These are phyloP conservation scores for Exophiala aquamarina DNA, from an alignment of 2,329 filamentous ascomycete species.

Conservation along the genomic window DNA sequence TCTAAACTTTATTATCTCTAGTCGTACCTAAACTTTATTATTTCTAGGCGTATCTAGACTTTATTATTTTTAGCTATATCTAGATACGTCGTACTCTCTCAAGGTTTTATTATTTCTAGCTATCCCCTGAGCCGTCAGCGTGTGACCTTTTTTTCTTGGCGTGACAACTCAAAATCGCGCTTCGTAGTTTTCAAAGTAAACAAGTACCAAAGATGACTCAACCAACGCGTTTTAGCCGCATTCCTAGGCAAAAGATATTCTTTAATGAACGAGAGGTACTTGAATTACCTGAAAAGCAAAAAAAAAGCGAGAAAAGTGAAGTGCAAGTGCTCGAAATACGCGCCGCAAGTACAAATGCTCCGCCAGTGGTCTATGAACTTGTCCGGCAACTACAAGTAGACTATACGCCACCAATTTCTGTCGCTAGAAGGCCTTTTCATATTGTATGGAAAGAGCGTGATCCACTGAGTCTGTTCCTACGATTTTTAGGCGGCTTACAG, in stretches of 20 bases:
- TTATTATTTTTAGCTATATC: too few species aligned
- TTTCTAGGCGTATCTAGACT: too few species aligned
- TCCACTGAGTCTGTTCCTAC: background rate
- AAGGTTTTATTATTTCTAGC: too few species aligned
- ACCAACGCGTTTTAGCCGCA: background rate
- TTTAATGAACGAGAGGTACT: background rate
- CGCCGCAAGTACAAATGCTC: background rate
- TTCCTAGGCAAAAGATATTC: background rate
- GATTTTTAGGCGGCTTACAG: background rate
- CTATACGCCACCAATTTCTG: background rate
- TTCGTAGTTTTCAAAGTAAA: too few species aligned
- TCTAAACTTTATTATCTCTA: too few species aligned
- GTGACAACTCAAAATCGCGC: too few species aligned
- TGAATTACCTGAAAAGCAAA: background rate
- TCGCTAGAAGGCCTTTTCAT: background rate
- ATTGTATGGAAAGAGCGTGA: background rate
- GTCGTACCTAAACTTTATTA: too few species aligned
- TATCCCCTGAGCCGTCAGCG: too few species aligned
- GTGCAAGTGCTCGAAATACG: slow-evolving; percentile 1
- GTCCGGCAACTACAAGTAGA: background rate
- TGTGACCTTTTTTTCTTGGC: too few species aligned
- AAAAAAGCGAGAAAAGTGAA: background rate
- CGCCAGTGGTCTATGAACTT: background rate
- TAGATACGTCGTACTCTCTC: too few species aligned
- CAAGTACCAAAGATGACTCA: too few species aligned